A percentile compares a stretch with the other conserved stretches of the same genome.
phyloP scores from a whole-genome alignment of 352 stramenopile species.

The Halophytophthora polymorphica region DNA sequence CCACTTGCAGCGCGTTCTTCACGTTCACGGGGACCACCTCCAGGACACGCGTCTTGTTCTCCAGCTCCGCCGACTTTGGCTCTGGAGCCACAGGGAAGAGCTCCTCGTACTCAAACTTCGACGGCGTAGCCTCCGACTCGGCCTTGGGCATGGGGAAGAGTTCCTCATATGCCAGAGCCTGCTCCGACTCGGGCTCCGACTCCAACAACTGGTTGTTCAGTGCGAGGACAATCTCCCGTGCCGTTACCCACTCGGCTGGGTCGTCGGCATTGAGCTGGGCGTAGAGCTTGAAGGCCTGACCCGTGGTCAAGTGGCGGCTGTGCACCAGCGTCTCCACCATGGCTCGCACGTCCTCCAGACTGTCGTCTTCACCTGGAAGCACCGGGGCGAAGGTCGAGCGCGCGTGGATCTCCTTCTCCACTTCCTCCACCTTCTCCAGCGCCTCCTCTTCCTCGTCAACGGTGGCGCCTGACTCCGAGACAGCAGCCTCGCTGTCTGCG shows the following conservation, averaged over 20 bases:
- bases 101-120: neutral
- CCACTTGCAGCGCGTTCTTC: constrained; percentile 2
- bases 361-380: constrained; percentile 21
- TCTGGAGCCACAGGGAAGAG: neutral
- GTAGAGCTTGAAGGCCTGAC: constrained; percentile 70
- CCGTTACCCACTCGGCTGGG: constrained; percentile 33
- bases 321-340: constrained; percentile 71
- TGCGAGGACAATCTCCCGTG: constrained; percentile 50
- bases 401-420: constrained; percentile 16
- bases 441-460: constrained; percentile 16
- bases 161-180: constrained; percentile 9
- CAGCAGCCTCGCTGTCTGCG: constrained; percentile 2
- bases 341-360: constrained; percentile 43
- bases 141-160: constrained; percentile 21
- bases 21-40: constrained; percentile 2
- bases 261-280: constrained; percentile 57
- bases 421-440: neutral
- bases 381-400: constrained; percentile 20
- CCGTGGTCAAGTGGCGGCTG: constrained; percentile 41
- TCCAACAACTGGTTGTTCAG: constrained; percentile 43
- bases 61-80: neutral
- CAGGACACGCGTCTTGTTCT: constrained; percentile 1
- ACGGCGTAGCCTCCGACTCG: neutral
- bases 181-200: constrained; percentile 16
- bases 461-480: constrained; percentile 5